Evolutionary conservation across 495 filamentous ascomycete genomes (phyloP), one percentile per base, ranked within the genome.

Genomic region (Parachaetomium inaequale): DNA sequence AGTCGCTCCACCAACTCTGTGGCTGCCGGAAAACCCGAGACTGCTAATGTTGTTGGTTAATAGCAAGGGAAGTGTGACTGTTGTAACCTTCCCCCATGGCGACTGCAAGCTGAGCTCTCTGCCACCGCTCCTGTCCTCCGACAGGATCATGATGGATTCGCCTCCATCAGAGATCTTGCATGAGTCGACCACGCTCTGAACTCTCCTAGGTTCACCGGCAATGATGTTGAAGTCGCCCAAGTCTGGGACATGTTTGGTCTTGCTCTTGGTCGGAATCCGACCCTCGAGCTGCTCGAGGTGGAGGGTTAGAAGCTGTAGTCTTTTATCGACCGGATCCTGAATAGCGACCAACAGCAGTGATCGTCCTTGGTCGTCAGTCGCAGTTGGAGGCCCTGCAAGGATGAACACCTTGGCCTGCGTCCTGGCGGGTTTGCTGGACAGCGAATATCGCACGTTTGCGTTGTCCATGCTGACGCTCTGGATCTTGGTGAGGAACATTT

Each of bases 401-500:
- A 87, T 87, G 60, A 89, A 90, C 5, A 89, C 80, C 61, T 84
- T 87, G 56, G 76, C 78, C 57, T 83, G 74, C 70, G 70, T 74
- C 68, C 78, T 67, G 62, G 80, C 74, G 36, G 76, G 69, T 63
- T 78, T 63, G 70, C 71, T 76, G 36, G 80, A 82, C 26, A 75
- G 70, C 0, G 83, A 84, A 47, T 81, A 83, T 4, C 81, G 81
- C 61, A 87, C 80, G 66, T 76, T 85, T 38, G 81, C 79, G 51
- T 87, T 84, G 47, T 84, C 86, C 50, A 85, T 81, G 25, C 85
- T 79, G 61, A 92, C 83, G 51, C 79, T 88, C 63, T 91, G 85
- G 17, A 95, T 80, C 66, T 88, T 91, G 43, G 80, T 84, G 54
- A 95, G 78, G 4, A 91, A 65, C 10, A 93, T 81, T 70, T 94